phyloP scores from a whole-genome alignment of 306 rosid genomes.

The Medicago ruthenica region DNA sequence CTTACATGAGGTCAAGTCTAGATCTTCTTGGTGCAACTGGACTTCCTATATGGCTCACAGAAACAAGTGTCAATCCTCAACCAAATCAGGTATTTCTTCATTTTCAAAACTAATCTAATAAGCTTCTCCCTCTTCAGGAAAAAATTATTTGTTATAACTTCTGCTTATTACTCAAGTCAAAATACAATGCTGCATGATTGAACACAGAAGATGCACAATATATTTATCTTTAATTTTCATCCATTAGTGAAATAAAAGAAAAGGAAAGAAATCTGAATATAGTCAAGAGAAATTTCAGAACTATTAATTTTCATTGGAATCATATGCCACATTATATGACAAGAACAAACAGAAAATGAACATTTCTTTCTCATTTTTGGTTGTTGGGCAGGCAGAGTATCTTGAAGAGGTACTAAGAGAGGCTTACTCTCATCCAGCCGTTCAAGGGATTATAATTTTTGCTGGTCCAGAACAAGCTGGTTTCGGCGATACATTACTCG shows the following conservation, averaged over 20 bases:
- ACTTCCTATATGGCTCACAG: conserved; percentile 80
- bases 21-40: conserved; percentile 59
- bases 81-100: conserved; percentile 27
- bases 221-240: not conserved
- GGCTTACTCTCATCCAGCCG: conserved; percentile 70
- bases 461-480: conserved; percentile 70
- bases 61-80: conserved; percentile 47
- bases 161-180: not conserved
- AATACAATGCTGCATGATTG: conserved; percentile 1
- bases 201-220: not conserved
- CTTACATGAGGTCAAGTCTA: conserved; percentile 70
- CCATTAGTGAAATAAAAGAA: no score
- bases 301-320: not conserved
- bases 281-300: not conserved
- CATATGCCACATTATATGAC: not conserved
- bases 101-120: not conserved
- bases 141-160: not conserved
- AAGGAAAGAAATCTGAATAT: no score
- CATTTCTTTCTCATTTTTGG: not conserved
- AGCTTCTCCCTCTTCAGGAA: no score
- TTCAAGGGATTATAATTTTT: conserved; percentile 82
- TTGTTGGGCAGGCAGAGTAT: conserved; percentile 57
- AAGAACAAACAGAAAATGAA: not conserved
- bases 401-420: conserved; percentile 74
- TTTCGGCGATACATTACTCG: conserved; percentile 55